Evolutionary conservation across 2,329 filamentous ascomycete species (phyloP).

Genomic region (Stagonosporopsis rhizophila): DNA sequence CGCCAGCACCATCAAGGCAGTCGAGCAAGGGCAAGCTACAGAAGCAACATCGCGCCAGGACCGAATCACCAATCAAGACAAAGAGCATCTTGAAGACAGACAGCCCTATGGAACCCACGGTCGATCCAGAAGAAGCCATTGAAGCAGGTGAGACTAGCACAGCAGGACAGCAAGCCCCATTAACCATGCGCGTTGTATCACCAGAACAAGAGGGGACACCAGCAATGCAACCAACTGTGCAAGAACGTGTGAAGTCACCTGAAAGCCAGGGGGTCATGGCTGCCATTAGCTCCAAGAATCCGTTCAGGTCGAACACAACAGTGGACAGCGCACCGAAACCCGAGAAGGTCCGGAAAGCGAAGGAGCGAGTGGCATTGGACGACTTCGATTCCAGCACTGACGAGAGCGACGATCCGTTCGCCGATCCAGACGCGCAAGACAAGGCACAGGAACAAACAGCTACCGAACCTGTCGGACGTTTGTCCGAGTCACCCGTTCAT

Average conservation of each 20-base stretch:
- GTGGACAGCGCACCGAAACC: conserved; percentile 59
- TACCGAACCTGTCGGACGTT: conserved; percentile 37
- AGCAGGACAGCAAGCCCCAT: conserved; percentile 26
- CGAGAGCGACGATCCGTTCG: conserved; percentile 56
- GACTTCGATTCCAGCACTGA: conserved; percentile 68
- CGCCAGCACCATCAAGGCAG: conserved; percentile 37
- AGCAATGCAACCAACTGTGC: conserved; percentile 19
- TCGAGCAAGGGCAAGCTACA: conserved; percentile 50
- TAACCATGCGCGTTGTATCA: conserved; percentile 46
- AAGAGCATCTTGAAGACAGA: conserved; percentile 44
- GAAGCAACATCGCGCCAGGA: conserved; percentile 41
- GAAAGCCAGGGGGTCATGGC: conserved; percentile 30
- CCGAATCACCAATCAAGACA: conserved; percentile 43
- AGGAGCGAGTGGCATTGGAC: conserved; percentile 71
- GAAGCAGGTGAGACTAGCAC: conserved; percentile 20
- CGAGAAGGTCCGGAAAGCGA: conserved; percentile 65
- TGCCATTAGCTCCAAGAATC: conserved; percentile 42
- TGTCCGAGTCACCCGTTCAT: conserved; percentile 73
- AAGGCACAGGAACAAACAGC: conserved; percentile 28
- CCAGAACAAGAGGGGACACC: conserved; percentile 29
- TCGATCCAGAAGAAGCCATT: conserved; percentile 19
- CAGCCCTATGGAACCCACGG: conserved; percentile 37
- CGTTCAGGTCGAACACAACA: conserved; percentile 41
- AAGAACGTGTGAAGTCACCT: conserved; percentile 31
- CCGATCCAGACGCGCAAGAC: conserved; percentile 47